A percentile compares a stretch with the other conserved stretches of the same genome.
Conservation (phyloP, 179 eudicot species). For the Nepenthes alata region DNA sequence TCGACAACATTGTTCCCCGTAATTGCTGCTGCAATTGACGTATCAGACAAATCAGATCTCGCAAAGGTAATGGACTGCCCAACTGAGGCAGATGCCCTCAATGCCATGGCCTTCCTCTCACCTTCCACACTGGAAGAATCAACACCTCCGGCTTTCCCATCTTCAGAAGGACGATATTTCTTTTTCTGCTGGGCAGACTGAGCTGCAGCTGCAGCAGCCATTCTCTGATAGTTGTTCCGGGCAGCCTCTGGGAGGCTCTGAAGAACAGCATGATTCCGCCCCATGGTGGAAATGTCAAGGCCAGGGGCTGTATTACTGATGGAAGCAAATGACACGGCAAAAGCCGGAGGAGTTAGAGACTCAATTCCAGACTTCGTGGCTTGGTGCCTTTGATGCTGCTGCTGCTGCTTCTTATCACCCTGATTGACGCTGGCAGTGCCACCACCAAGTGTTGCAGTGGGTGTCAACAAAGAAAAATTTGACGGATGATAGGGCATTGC, state of each 20-base stretch:
- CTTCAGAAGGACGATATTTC: conserved; percentile 42
- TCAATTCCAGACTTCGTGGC: conserved; percentile 26
- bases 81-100: conserved; percentile 25
- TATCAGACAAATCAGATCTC: conserved; percentile 46
- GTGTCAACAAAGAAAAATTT: conserved; percentile 48
- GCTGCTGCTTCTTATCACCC: conserved; percentile 68
- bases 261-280: conserved; percentile 46
- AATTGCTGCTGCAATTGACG: conserved; percentile 21
- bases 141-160: conserved; percentile 34
- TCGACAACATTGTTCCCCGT: conserved; percentile 39
- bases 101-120: conserved; percentile 40
- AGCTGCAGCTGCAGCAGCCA: conserved; percentile 48
- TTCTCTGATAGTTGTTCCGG: conserved; percentile 43
- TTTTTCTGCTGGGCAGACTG: conserved; percentile 54
- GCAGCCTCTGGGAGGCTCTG: conserved; percentile 61
- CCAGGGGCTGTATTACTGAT: conserved; percentile 42
- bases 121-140: conserved; percentile 52
- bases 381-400: conserved; percentile 18
- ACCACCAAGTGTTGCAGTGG: conserved; percentile 30
- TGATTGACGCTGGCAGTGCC: conserved; percentile 23
- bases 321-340: conserved; percentile 70
- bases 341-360: conserved; percentile 34
- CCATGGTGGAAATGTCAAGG: conserved; percentile 53
- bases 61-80: conserved; percentile 85
- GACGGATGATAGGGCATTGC: conserved; percentile 68